These are phyloP conservation scores for Trichoderma asperellum DNA, from an alignment of 2,329 filamentous ascomycete species.

Conservation along the genomic window DNA sequence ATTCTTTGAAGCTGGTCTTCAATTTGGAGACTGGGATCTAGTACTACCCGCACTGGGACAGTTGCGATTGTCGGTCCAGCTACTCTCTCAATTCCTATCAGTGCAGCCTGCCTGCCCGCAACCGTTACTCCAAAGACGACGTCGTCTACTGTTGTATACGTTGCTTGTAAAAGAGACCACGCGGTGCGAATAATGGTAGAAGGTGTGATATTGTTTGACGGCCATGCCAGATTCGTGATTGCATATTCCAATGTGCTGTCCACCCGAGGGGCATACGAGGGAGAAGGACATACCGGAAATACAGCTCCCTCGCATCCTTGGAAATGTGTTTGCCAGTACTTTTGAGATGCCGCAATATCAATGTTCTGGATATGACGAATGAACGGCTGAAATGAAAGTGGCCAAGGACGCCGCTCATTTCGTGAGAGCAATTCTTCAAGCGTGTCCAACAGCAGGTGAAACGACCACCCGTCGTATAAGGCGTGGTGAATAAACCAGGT, in stretches of 20 bases:
- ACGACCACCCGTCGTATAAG: not conserved
- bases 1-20: not conserved
- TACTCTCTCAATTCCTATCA: not conserved
- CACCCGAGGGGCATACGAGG: not conserved
- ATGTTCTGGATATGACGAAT: not conserved
- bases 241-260: not conserved
- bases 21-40: not conserved
- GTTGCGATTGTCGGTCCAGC: not conserved
- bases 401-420: not conserved
- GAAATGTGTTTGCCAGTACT: not conserved
- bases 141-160: conserved; percentile 48
- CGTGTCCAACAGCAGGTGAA: not conserved
- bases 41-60: not conserved
- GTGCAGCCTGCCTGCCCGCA: not conserved
- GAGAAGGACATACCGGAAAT: not conserved
- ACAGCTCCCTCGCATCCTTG: not conserved
- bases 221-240: not conserved
- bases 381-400: not conserved
- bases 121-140: conserved; percentile 49
- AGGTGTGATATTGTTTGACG: conserved; percentile 6
- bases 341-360: not conserved
- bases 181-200: conserved; percentile 44
- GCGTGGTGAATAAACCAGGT: not conserved
- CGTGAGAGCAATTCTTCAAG: not conserved
- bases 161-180: conserved; percentile 53